Conservation (phyloP, 768 basidiomycete species). For the Candolleomyces efflorescens region DNA sequence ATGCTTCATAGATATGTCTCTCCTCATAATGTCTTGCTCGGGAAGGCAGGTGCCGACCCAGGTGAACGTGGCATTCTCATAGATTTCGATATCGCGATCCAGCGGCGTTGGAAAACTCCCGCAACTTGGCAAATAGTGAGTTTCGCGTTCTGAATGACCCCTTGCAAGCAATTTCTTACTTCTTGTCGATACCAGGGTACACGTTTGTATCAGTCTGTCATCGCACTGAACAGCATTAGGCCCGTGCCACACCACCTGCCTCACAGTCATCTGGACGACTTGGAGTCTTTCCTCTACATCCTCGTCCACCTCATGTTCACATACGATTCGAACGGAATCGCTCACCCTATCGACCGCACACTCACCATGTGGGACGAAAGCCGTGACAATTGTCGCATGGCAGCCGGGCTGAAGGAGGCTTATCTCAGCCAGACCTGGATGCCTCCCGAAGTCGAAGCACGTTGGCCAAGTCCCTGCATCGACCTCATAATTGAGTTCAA, state of each 20-base stretch:
- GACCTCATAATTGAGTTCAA: too few relatives aligned
- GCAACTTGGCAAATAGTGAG: background rate
- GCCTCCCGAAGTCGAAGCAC: too few relatives aligned
- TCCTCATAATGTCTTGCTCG: conserved; percentile 10
- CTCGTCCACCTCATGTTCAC: background rate
- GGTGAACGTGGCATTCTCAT: conserved; percentile 10
- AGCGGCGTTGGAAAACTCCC: too few relatives aligned
- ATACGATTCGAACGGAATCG: conserved; percentile 25
- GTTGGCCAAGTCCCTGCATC: too few relatives aligned
- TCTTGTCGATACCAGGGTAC: background rate
- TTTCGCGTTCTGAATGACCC: background rate
- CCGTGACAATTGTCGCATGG: too few relatives aligned
- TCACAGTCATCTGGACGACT: background rate
- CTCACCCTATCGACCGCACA: too few relatives aligned
- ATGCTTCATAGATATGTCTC: conserved; percentile 14
- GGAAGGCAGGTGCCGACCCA: background rate
- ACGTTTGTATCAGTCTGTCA: background rate
- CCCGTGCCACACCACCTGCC: background rate
- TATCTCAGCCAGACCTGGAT: too few relatives aligned
- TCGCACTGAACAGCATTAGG: background rate
- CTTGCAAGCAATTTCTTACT: background rate
- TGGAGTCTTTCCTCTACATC: background rate
- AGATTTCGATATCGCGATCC: conserved; percentile 8
- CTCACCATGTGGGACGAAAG: too few relatives aligned
- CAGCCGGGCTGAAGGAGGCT: too few relatives aligned